Base-by-base conservation (phyloP, 2,329 filamentous ascomycete species). In the Domatiomyces catenatus region DNA sequence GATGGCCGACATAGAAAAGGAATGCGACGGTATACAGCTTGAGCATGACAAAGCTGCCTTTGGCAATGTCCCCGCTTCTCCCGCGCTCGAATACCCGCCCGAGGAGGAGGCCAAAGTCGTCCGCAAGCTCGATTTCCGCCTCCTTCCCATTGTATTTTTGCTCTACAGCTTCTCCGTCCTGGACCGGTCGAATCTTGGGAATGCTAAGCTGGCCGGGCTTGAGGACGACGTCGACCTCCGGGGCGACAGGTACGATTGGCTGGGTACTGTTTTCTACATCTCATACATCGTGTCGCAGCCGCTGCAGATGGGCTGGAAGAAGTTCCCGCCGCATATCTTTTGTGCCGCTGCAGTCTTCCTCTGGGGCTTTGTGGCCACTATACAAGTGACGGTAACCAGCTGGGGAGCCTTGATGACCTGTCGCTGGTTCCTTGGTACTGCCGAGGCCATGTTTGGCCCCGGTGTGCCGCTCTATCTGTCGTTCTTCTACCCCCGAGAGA, bases 401-500 rank as follows among this genome's bases (percentile, higher is more conserved):
- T 62, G 59, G 60, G 53, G 46, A 5, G 56, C 55, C n/a, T 50
- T 63, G 19, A 61, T 63, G 59, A 54, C 54, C 2, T 62, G 61
- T 36, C 62, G 67, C 2, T 66, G 67, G 56, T 63, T 70, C 52
- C 62, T 70, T 10, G 55, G 53, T 15, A 50, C 49, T 4, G 67
- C 64, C 12, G 69, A 71, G 57, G 65, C 67, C 58, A 55, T 56
- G 3, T 63, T 61, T 50, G 69, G 67, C 0, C 67, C 68, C 4
- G 69, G 67, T 2, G 67, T 75, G 10, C 72, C 73, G 0, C 75
- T 72, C 39, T 60, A 76, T 18, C 62, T 79, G 1, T 74, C 71
- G 0, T 78, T 77, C 62, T 79, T 81, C 65, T 82, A 81, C 58
- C 70, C 75, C 5, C 68, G 78, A 7, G 68, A 75, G 36, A 75